phyloP scores from a whole-genome alignment of 495 filamentous ascomycete species.

The Pseudevernia furfuracea region DNA sequence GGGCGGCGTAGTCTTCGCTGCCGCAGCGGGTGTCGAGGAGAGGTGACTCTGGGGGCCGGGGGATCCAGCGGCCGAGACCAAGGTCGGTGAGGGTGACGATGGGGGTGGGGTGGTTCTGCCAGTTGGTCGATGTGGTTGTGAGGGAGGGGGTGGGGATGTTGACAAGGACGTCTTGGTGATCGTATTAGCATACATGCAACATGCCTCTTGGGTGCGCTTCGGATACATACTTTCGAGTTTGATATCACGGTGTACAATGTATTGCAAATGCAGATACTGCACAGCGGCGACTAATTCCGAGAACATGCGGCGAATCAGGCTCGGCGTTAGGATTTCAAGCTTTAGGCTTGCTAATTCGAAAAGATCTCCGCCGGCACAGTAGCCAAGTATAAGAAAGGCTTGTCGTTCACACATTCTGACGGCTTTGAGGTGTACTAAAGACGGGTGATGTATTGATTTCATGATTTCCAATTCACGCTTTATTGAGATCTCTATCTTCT shows the following conservation, averaged over 20 bases:
- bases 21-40: constrained; percentile 85
- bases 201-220: neutral
- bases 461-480: constrained; percentile 94
- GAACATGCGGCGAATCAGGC: constrained; percentile 76
- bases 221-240: constrained; percentile 83
- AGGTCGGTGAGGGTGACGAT: constrained; percentile 86
- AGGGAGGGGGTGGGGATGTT: constrained; percentile 59
- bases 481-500: constrained; percentile 81
- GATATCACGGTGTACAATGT: constrained; percentile 92
- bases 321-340: constrained; percentile 55
- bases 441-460: constrained; percentile 77
- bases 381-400: constrained; percentile 77
- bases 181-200: constrained; percentile 22
- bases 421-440: constrained; percentile 79
- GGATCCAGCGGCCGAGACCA: constrained; percentile 77
- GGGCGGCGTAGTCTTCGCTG: constrained; percentile 93
- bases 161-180: constrained; percentile 69
- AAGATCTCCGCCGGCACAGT: constrained; percentile 88
- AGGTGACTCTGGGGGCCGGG: constrained; percentile 58
- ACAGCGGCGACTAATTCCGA: constrained; percentile 80
- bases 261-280: constrained; percentile 71
- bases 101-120: constrained; percentile 65
- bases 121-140: constrained; percentile 44
- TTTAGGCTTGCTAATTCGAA: constrained; percentile 78
- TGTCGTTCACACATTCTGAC: constrained; percentile 74